These are phyloP conservation scores for Hypoxylon sp. DNA, from an alignment of 2,329 filamentous ascomycete genomes.

Conservation along the genomic window DNA sequence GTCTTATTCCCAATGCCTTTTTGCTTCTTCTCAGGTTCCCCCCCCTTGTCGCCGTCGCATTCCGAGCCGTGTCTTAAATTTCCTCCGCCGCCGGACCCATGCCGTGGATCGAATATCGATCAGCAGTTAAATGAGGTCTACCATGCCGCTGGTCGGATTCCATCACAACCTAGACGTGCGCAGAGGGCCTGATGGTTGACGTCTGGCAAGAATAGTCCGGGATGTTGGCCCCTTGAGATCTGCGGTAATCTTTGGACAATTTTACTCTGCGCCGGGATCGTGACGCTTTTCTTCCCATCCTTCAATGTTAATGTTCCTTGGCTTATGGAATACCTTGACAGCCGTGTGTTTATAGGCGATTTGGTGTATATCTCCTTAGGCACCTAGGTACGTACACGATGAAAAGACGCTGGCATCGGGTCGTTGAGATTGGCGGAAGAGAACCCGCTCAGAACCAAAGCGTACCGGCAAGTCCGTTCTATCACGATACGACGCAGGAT, in stretches of 20 bases:
- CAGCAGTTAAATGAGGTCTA: not conserved
- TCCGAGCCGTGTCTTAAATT: constrained; percentile 7
- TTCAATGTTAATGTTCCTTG: not conserved
- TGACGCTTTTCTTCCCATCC: constrained; percentile 2
- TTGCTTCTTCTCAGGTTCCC: not conserved
- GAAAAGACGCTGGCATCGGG: not conserved
- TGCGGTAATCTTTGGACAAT: constrained; percentile 9
- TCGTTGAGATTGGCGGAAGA: not conserved
- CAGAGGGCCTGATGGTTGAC: not conserved
- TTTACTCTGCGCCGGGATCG: constrained; percentile 8
- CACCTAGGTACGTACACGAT: not conserved
- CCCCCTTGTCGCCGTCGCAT: constrained; percentile 22
- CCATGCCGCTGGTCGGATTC: not conserved
- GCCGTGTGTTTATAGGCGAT: not conserved
- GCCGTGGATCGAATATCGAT: not conserved
- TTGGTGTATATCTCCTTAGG: not conserved
- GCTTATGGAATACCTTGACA: constrained; percentile 5
- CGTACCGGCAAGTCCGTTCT: not conserved
- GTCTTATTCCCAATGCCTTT: not conserved
- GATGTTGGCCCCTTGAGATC: constrained; percentile 5
- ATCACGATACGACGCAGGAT: constrained; percentile 1
- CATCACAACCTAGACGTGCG: constrained; percentile 1
- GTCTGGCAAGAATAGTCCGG: not conserved
- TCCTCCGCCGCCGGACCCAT: constrained; percentile 13
- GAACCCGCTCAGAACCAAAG: not conserved